A percentile compares a stretch with the other conserved stretches of the same genome.
These are phyloP conservation scores for Monosporascus ibericus DNA, from an alignment of 2,329 filamentous ascomycete genomes.

Conservation along the genomic window DNA sequence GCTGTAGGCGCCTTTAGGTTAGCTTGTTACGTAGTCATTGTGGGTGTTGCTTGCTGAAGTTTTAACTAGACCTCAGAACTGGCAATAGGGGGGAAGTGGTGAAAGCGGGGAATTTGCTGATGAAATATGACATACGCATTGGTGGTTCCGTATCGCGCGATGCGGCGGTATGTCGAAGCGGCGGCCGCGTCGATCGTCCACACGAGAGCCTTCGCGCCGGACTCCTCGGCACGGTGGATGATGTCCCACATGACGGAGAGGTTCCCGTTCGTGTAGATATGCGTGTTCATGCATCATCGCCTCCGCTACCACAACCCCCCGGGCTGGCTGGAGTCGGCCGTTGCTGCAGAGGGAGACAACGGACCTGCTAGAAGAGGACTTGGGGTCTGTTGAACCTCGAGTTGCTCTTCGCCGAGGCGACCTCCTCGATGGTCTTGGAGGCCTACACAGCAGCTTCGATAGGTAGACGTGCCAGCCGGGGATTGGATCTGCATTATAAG, in stretches of 20 bases:
- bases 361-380: conserved; percentile 32
- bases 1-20: not conserved
- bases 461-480: not conserved
- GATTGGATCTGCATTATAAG: not conserved
- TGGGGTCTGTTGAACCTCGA: conserved; percentile 17
- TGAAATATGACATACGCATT: conserved; percentile 1
- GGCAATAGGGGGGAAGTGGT: too few species aligned
- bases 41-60: too few species aligned
- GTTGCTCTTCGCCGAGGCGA: conserved; percentile 28
- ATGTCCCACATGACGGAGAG: conserved; percentile 5
- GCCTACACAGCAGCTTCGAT: not conserved
- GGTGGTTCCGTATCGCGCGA: conserved; percentile 4
- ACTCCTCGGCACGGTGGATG: conserved; percentile 8
- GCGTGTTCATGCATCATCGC: conserved; percentile 1
- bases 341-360: not conserved
- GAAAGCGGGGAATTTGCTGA: not conserved
- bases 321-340: too few species aligned
- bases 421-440: conserved; percentile 29
- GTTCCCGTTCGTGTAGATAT: conserved; percentile 20
- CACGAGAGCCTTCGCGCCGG: conserved; percentile 12
- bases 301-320: too few species aligned
- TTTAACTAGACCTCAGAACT: too few species aligned
- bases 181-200: conserved; percentile 14
- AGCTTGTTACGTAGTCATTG: not conserved
- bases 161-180: conserved; percentile 5